Conservation (phyloP, 257 asterid genomes). For the Lantana camara region DNA sequence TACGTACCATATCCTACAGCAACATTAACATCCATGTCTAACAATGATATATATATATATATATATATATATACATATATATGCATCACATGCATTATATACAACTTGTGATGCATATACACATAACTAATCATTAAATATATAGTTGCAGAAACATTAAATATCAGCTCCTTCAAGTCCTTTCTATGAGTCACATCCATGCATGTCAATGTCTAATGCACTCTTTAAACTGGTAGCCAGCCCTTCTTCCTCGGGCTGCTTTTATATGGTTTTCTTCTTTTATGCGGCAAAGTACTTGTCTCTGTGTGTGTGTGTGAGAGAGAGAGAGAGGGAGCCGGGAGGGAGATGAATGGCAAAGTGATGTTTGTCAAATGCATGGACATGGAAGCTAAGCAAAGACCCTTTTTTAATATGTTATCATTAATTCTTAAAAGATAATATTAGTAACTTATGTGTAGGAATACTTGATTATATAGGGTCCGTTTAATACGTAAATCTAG, state of each 20-base stretch:
- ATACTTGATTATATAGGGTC: not conserved
- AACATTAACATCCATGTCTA: conserved; percentile 25
- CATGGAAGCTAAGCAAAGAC: not conserved
- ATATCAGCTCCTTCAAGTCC: not conserved
- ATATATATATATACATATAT: no score
- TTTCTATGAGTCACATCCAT: conserved; percentile 28
- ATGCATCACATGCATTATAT: not conserved
- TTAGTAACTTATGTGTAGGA: not conserved
- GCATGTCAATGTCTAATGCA: conserved; percentile 22
- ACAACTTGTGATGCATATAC: no score
- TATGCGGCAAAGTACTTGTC: not conserved
- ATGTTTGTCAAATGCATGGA: conserved; percentile 1
- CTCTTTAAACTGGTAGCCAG: not conserved
- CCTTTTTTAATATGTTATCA: not conserved
- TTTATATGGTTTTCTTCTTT: not conserved
- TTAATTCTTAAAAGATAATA: not conserved
- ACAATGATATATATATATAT: no score
- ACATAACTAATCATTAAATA: not conserved
- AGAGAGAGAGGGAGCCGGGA: not conserved
- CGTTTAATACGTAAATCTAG: not conserved
- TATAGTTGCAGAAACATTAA: conserved; percentile 15
- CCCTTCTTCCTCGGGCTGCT: conserved; percentile 12
- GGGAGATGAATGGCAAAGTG: not conserved
- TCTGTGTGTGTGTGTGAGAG: not conserved
- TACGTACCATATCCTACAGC: conserved; percentile 16